Conservation (phyloP, 768 basidiomycete species). For the Exsudoporus frostii region DNA sequence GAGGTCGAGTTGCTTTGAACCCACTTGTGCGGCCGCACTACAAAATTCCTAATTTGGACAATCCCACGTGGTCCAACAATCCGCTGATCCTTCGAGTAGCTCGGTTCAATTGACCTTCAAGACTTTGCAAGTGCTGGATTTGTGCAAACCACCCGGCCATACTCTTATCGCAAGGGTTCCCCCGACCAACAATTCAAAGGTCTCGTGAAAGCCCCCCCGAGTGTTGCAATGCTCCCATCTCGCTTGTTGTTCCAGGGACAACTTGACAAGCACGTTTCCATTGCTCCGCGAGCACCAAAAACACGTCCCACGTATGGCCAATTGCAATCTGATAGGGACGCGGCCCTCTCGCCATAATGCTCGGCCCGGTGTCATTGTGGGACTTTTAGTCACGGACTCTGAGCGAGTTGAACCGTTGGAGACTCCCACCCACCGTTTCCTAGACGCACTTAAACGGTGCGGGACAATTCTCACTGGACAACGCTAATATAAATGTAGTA, state of each 20-base stretch:
- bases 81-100: not conserved
- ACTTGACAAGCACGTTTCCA: not conserved
- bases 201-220: too few species aligned
- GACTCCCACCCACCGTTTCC: not conserved
- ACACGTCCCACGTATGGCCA: not conserved
- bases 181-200: too few species aligned
- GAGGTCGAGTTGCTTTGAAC: constrained; percentile 4
- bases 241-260: too few species aligned
- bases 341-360: not conserved
- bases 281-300: not conserved
- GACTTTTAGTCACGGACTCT: not conserved
- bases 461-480: not conserved
- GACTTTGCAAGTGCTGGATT: not conserved
- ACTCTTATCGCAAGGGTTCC: not conserved
- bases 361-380: not conserved
- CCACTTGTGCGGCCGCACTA: constrained; percentile 3
- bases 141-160: not conserved
- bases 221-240: not conserved
- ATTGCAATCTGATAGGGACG: not conserved
- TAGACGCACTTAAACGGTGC: not conserved
- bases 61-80: not conserved
- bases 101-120: too few species aligned
- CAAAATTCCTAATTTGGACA: constrained; percentile 12
- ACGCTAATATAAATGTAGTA: too few species aligned
- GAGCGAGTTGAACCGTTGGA: too few species aligned